Percentiles rank a stretch among this genome's conserved stretches.
phyloP scores from a whole-genome alignment of 129 eudicot genomes.

The Glebionis coronaria region DNA sequence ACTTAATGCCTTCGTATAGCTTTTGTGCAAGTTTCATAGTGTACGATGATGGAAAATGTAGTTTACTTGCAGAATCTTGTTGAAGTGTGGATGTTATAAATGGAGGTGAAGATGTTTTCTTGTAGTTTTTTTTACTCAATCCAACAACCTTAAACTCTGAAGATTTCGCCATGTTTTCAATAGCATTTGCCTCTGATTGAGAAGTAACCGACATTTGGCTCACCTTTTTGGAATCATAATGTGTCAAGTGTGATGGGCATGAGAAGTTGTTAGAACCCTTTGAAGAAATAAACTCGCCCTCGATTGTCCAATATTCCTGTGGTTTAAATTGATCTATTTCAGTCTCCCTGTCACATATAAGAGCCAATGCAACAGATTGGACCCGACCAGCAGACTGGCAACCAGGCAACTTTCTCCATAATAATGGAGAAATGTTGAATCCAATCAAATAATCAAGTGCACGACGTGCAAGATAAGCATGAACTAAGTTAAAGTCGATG shows the following conservation, averaged over 20 bases:
- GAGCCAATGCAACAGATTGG: conserved; percentile 89
- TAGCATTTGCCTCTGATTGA: conserved; percentile 43
- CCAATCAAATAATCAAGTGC: conserved; percentile 97
- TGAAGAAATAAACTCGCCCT: conserved; percentile 40
- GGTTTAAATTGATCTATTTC: conserved; percentile 79
- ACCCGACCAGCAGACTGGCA: conserved; percentile 98
- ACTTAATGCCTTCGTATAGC: conserved; percentile 77
- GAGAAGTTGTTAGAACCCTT: conserved; percentile 18
- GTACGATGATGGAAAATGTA: conserved; percentile 62
- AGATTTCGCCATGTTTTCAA: conserved; percentile 40
- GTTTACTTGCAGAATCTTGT: conserved; percentile 94
- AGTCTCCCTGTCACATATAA: conserved; percentile 79
- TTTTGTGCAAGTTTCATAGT: conserved; percentile 94
- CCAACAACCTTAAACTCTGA: conserved; percentile 53
- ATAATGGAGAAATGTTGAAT: conserved; percentile 85
- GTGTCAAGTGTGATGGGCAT: conserved; percentile 59
- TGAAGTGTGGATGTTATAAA: conserved; percentile 91
- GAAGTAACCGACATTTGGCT: conserved; percentile 60
- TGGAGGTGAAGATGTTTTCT: conserved; percentile 71
- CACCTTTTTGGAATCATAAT: conserved; percentile 53
- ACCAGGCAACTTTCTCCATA: conserved; percentile 97
- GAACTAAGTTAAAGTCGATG: conserved; percentile 75
- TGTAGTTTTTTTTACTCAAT: conserved; percentile 46
- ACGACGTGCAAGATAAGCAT: conserved; percentile 94
- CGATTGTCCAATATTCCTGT: conserved; percentile 84